Evolutionary conservation across 139 green algal species (phyloP).

Genomic region (Chlorella sp.): DNA sequence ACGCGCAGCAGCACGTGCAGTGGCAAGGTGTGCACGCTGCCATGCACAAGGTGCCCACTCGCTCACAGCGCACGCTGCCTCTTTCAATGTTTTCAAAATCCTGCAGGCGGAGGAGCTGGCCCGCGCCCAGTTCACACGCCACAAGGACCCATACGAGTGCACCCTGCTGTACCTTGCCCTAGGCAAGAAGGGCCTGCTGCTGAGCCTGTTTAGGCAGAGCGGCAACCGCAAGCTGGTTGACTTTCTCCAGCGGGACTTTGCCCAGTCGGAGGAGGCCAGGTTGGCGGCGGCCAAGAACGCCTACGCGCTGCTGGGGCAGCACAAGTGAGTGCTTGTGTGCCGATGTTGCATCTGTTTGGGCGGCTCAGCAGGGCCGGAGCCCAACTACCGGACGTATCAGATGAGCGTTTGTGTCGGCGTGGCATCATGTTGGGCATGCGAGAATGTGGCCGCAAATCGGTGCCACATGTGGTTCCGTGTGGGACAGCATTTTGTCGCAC

Average conservation of each 20-base stretch:
- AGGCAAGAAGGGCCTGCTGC: conserved; percentile 55
- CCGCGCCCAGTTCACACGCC: conserved; percentile 54
- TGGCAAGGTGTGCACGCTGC: no score
- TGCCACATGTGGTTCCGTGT: no score
- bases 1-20: no score
- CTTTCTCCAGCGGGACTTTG: conserved; percentile 80
- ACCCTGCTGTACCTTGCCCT: conserved; percentile 79
- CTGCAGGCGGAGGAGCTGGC: conserved; percentile 69
- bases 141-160: conserved; percentile 67
- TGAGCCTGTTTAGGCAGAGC: conserved; percentile 52
- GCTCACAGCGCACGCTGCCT: no score
- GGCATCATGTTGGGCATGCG: no score
- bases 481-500: no score
- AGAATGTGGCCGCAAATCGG: no score
- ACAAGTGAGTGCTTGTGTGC: conserved; percentile 68
- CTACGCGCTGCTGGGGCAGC: conserved; percentile 81
- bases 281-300: conserved; percentile 85
- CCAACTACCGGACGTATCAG: no score
- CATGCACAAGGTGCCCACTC: not conserved
- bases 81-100: no score
- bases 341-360: no score
- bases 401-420: no score
- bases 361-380: no score
- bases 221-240: conserved; percentile 65
- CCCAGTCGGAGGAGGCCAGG: conserved; percentile 18